These are phyloP conservation scores for Globisporangium nodosum DNA, from an alignment of 352 stramenopile genomes.

Conservation along the genomic window DNA sequence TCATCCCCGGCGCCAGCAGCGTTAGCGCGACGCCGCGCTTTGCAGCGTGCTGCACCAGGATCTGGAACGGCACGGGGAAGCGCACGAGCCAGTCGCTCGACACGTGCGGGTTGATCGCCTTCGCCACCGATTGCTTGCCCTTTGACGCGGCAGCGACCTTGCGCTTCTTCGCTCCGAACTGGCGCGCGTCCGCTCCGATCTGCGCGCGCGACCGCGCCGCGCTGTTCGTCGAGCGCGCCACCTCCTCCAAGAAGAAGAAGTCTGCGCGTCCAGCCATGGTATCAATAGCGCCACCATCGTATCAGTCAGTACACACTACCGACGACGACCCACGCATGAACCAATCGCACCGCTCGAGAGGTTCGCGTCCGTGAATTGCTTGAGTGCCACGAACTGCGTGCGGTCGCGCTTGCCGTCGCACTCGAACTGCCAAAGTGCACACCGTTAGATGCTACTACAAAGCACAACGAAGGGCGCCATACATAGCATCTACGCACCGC, in stretches of 20 bases:
- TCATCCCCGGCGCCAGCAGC: conserved; percentile 76
- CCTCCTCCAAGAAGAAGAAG: conserved; percentile 73
- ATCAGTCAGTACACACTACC: background rate
- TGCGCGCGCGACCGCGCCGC: conserved; percentile 35
- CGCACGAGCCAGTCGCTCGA: conserved; percentile 62
- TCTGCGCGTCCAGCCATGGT: conserved; percentile 20
- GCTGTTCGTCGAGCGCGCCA: conserved; percentile 51
- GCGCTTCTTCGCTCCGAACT: conserved; percentile 24
- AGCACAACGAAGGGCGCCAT: background rate
- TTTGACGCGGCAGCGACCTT: conserved; percentile 10
- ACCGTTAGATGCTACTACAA: no score
- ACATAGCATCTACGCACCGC: conserved; percentile 26
- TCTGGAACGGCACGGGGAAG: conserved; percentile 64
- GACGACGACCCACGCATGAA: background rate
- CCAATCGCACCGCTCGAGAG: conserved; percentile 53
- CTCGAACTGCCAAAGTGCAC: conserved; percentile 31
- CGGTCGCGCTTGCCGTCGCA: conserved; percentile 81
- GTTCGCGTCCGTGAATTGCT: conserved; percentile 71
- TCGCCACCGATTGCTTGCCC: background rate
- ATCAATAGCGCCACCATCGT: background rate
- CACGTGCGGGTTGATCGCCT: conserved; percentile 52
- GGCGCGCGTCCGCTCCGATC: conserved; percentile 27
- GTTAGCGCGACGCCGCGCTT: conserved; percentile 68
- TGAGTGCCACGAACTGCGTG: conserved; percentile 70
- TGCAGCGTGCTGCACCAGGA: conserved; percentile 58